Evolutionary conservation across 228 moss, liverwort and hornwort species (phyloP), one percentile per base, ranked within the genome.

Genomic region (Sphagnum magellanicum): DNA sequence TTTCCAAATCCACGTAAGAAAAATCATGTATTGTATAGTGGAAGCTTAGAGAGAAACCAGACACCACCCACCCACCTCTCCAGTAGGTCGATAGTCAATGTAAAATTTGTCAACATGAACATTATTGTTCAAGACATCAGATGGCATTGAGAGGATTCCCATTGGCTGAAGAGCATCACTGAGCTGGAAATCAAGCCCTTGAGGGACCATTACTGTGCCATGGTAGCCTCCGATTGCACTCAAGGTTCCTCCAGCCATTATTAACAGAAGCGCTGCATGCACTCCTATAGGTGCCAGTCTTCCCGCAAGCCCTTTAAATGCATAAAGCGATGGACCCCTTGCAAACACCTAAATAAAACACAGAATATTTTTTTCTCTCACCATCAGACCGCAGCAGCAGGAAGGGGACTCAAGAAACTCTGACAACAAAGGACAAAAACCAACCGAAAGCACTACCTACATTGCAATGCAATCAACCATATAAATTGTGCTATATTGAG

Each of bases 281-380:
- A 97, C 97, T 48, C 97, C 97, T 53, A 97, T 97, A 0, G 97
- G 97, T 15, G 93, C 97, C 70, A 91, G 88, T 65, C 97, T 84
- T 32, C 97, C 97, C 11, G 97, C 90, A 52, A 97, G 85, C 0
- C 97, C 97, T 69, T 78, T 88, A 74, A 97, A 97, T n/a, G 91
- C 97, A 76, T 97, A 97, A 49, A 97, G 66, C 0, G 93, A 68
- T 49, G 79, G 77, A 60, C 90, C 91, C 70, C 74, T 84, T 8
- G 85, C 87, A 66, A 98, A 98, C 53, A 98, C 81, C 85, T 84
- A 73, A 52, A 32, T 32, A 32, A 32, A 32, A 32, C 32, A 3
- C 32, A 32, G 32, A 32, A 32, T 32, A 32, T 32, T 32, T 32
- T 32, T 32, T 32, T 32, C 32, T 3, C 32, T 32, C 32, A 32